Evolutionary conservation across 176 grass and related monocot genomes (phyloP).

Genomic region (Oryza officinalis): DNA sequence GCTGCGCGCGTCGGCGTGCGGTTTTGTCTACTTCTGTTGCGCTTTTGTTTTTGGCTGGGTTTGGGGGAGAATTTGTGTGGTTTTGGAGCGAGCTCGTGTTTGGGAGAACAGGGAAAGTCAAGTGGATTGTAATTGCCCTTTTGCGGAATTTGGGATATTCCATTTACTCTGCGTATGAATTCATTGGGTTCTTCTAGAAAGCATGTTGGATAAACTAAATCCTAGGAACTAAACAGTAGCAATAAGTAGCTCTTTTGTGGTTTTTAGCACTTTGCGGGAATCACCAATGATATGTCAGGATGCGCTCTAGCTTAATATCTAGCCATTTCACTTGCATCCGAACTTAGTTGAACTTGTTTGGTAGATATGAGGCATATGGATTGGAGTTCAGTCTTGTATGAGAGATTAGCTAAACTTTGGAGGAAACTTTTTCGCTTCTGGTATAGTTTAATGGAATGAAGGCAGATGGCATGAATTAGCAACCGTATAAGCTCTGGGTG

Average conservation of each 20-base stretch:
- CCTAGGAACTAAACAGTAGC: slow-evolving; percentile 11
- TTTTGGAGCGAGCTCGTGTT: slow-evolving; percentile 44
- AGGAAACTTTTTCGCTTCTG: not conserved
- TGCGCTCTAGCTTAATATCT: not conserved
- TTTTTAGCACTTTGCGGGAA: not conserved
- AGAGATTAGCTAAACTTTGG: slow-evolving; percentile 17
- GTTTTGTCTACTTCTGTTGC: slow-evolving; percentile 36
- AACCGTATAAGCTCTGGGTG: not conserved
- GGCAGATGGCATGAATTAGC: slow-evolving; percentile 14
- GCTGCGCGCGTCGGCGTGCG: slow-evolving; percentile 8
- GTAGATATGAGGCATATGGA: not conserved
- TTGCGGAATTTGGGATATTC: not conserved
- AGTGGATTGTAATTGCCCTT: slow-evolving; percentile 23
- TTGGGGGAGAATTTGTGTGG: slow-evolving; percentile 33
- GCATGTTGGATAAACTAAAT: slow-evolving; percentile 21
- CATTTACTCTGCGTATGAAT: not conserved
- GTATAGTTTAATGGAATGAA: slow-evolving; percentile 6
- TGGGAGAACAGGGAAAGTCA: not conserved
- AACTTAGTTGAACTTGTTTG: slow-evolving; percentile 9
- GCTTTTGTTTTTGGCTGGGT: slow-evolving; percentile 35
- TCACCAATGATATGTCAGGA: not conserved
- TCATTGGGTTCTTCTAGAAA: not conserved
- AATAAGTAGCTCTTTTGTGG: not conserved
- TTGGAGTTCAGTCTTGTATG: slow-evolving; percentile 10
- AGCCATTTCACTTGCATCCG: not conserved